Conservation (phyloP, 768 basidiomycete species). For the Pleurotus cornucopiae region DNA sequence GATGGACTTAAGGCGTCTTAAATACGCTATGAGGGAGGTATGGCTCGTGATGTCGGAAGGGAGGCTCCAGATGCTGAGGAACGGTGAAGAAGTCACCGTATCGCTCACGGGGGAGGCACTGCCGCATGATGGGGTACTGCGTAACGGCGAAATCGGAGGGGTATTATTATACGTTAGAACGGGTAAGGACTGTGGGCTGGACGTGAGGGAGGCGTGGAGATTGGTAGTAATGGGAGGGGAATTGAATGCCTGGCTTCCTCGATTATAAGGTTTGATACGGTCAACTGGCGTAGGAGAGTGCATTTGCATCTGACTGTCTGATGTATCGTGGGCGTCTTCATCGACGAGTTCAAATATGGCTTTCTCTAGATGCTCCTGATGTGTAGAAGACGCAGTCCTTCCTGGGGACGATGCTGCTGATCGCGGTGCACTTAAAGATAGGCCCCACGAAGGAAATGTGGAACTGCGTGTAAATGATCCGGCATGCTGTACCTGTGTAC, state of each 20-base stretch:
- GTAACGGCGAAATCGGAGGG: constrained; percentile 2
- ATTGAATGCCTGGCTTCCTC: neutral
- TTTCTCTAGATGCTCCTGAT: constrained; percentile 4
- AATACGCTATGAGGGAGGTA: constrained; percentile 1
- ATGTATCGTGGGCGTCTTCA: constrained; percentile 1
- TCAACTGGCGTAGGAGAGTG: constrained; percentile 1
- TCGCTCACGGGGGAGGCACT: constrained; percentile 1
- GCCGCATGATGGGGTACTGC: constrained; percentile 1
- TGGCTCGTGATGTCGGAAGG: constrained; percentile 3
- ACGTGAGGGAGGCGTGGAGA: neutral
- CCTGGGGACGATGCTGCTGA: constrained; percentile 1
- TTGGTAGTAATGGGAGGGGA: constrained; percentile 1
- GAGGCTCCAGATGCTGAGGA: constrained; percentile 2
- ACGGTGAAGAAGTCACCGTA: neutral
- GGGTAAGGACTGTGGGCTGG: constrained; percentile 7
- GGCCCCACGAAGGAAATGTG: neutral
- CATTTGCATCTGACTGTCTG: neutral
- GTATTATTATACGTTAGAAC: neutral
- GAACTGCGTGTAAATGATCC: neutral
- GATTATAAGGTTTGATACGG: constrained; percentile 3
- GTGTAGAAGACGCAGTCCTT: neutral
- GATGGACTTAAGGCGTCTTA: constrained; percentile 5
- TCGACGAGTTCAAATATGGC: constrained; percentile 8
- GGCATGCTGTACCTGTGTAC: neutral
- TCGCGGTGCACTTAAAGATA: neutral